These are phyloP conservation scores for Didymella pomorum DNA, from an alignment of 2,329 filamentous ascomycete species.

Conservation along the genomic window DNA sequence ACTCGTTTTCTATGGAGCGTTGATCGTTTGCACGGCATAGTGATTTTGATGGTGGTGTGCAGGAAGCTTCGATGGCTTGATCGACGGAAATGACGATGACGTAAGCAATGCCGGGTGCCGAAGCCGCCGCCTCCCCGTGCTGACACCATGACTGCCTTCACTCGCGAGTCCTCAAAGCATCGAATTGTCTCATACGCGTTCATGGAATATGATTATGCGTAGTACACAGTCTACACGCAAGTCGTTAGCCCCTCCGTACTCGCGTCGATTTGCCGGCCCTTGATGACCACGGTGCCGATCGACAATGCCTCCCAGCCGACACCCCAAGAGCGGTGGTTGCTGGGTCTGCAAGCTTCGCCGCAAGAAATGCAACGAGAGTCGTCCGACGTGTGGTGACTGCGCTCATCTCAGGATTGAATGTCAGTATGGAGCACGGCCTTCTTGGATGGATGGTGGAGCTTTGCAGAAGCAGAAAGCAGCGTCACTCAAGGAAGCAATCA, in stretches of 20 bases:
- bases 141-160: no score
- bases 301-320: slow-evolving; percentile 2
- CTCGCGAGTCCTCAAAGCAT: not conserved
- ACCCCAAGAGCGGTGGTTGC: slow-evolving; percentile 20
- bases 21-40: not conserved
- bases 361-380: slow-evolving; percentile 25
- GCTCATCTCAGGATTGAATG: slow-evolving; percentile 21
- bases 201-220: not conserved
- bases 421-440: slow-evolving; percentile 20
- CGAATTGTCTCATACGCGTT: not conserved
- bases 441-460: slow-evolving; percentile 25
- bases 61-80: not conserved
- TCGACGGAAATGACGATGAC: not conserved
- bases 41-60: not conserved
- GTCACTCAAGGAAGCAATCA: slow-evolving; percentile 24
- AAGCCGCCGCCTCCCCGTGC: no score
- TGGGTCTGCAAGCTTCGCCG: slow-evolving; percentile 31
- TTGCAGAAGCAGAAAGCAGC: slow-evolving; percentile 18
- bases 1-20: not conserved
- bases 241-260: not conserved
- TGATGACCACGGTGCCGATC: no score
- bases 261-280: no score
- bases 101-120: no score
- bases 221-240: not conserved
- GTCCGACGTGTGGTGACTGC: slow-evolving; percentile 21